A percentile compares a stretch with the other conserved stretches of the same genome.
Conservation (phyloP, 2,329 filamentous ascomycete genomes). For the Amylocarpus encephaloides region DNA sequence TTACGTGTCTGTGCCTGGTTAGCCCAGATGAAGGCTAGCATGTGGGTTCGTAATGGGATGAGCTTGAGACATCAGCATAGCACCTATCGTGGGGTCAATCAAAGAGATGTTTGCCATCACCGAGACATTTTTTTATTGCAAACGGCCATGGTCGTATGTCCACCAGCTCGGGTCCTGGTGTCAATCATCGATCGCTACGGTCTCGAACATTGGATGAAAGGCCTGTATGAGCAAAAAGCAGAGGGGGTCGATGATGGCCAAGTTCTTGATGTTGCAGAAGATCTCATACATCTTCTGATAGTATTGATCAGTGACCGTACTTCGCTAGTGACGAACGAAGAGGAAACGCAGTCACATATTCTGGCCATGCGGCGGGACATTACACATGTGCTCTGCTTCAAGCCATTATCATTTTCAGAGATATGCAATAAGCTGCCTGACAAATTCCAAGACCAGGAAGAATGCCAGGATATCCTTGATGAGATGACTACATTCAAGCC, state of each 20-base stretch:
- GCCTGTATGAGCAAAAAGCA: conserved; percentile 66
- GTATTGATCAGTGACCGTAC: conserved; percentile 85
- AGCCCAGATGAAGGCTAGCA: conserved; percentile 94
- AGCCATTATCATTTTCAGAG: conserved; percentile 90
- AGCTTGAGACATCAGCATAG: conserved; percentile 92
- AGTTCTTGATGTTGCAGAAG: conserved; percentile 87
- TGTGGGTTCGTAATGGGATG: conserved; percentile 98
- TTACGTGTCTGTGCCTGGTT: conserved; percentile 92
- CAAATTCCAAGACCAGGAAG: conserved; percentile 80
- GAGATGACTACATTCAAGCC: conserved; percentile 85
- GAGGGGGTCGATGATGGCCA: conserved; percentile 79
- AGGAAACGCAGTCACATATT: conserved; percentile 58
- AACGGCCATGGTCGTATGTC: conserved; percentile 79
- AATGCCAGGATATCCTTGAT: conserved; percentile 77
- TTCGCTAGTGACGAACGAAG: conserved; percentile 63
- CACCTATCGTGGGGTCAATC: conserved; percentile 82
- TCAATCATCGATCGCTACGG: conserved; percentile 90
- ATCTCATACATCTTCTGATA: conserved; percentile 90
- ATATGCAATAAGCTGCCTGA: conserved; percentile 81
- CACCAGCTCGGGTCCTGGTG: conserved; percentile 75
- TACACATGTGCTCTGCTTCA: conserved; percentile 91
- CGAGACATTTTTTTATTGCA: conserved; percentile 92
- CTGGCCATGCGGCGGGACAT: conserved; percentile 81
- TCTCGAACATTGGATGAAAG: conserved; percentile 79
- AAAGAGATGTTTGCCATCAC: conserved; percentile 88